Conservation (phyloP, 192 early-diverging fungal genomes). For the Gorgonomyces haynaldii region DNA sequence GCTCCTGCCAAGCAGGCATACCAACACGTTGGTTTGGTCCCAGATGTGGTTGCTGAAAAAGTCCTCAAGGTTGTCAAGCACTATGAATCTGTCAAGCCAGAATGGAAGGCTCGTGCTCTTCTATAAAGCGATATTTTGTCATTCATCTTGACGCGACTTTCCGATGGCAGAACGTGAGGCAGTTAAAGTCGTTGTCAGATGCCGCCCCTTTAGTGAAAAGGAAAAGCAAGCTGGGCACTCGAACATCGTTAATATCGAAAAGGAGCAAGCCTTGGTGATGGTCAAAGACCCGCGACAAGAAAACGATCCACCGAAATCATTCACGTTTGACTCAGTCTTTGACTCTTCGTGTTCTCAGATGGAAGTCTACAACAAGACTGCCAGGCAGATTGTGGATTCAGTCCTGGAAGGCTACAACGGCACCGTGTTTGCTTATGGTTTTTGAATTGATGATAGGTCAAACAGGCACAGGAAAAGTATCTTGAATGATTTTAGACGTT, state of each 20-base stretch:
- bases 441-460: no score
- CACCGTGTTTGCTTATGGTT: conserved; percentile 54
- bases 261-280: conserved; percentile 27
- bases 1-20: conserved; percentile 74
- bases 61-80: conserved; percentile 67
- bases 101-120: no score
- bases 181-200: conserved; percentile 49
- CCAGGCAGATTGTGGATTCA: conserved; percentile 44
- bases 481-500: conserved; percentile 37
- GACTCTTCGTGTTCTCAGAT: conserved; percentile 35
- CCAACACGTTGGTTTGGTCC: conserved; percentile 73
- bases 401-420: conserved; percentile 55
- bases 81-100: conserved; percentile 44
- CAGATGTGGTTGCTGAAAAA: conserved; percentile 59
- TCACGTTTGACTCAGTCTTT: conserved; percentile 54
- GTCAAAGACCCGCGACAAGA: conserved; percentile 28
- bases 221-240: conserved; percentile 44
- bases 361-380: conserved; percentile 49
- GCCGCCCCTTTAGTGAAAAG: conserved; percentile 51
- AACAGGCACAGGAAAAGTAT: conserved; percentile 50
- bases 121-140: no score
- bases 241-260: conserved; percentile 42
- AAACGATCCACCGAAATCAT: conserved; percentile 37
- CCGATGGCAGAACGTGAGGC: conserved; percentile 36
- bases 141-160: no score